Base-by-base conservation (phyloP, 164 flowering plant genomes). In the Chloranthus sessilifolius region DNA sequence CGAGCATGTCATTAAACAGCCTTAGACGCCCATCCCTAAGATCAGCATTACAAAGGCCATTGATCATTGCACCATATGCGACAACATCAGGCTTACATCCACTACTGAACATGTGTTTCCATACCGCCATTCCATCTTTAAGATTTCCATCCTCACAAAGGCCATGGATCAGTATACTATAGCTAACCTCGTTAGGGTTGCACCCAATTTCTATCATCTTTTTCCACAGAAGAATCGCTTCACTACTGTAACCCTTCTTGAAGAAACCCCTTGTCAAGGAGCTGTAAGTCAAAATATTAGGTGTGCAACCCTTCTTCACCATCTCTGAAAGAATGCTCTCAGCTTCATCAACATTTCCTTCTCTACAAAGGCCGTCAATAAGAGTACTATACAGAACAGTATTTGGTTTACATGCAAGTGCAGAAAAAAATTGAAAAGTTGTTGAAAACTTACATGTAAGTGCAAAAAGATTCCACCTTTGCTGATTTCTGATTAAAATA, bases 201-300 rank as follows among this genome's bases (percentile, higher is more conserved):
- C 67, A 62, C 14, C 63, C 66, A 24, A 50, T 67, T 10, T 69
- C 59, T 35, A 43, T 61, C 81, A 83, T 81, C 51, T 80, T 80
- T 58, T 80, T 77, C 98, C 96, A 91, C 52, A 79, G 16, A 21
- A 55, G 72, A 66, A 81, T 53, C 11, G 92, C 98, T 65, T 73
- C 71, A 4, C 68, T 60, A 50, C 75, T 52, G 17, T 71, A 55
- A 45, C 83, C 85, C 1, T 53, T 26, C 56, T 74, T 51, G 53
- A 86, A 86, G 54, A 66, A 80, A 3, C 95, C 94, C 68, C 53
- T 82, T 72, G 84, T 75, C 58, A 87, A 58, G 53, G 97, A 90
- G 61, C 91, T 72, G 50, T 81, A 90, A 33, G 87, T 78, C 60
- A 66, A 71, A 31, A 79, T 71, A 78, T 91, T 85, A 10, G 95